Conservation (phyloP, 2,329 filamentous ascomycete genomes). For the Raffaelea arxii region DNA sequence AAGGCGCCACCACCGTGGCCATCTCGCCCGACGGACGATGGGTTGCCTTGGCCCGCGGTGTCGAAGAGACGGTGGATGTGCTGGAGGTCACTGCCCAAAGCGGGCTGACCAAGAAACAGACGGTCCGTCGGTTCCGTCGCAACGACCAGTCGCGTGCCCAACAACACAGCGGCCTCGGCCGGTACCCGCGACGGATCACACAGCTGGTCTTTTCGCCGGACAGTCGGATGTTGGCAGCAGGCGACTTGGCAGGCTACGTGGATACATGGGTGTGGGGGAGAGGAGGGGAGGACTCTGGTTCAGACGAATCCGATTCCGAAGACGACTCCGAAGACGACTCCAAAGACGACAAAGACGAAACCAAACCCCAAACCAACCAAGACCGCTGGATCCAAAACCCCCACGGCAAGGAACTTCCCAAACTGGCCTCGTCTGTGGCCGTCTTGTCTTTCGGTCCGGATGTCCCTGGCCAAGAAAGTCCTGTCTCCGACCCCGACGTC, state of each 20-base stretch:
- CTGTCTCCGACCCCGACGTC: slow-evolving; percentile 6
- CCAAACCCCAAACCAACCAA: slow-evolving; percentile 1
- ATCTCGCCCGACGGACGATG: slow-evolving; percentile 63
- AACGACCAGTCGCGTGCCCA: slow-evolving; percentile 43
- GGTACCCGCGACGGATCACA: slow-evolving; percentile 67
- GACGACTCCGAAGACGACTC: slow-evolving; percentile 19
- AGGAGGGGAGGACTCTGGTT: slow-evolving; percentile 21
- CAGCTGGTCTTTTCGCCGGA: slow-evolving; percentile 72
- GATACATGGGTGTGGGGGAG: slow-evolving; percentile 62
- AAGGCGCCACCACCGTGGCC: slow-evolving; percentile 59
- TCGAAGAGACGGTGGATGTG: slow-evolving; percentile 25
- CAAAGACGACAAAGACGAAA: slow-evolving; percentile 22
- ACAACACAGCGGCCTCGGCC: slow-evolving; percentile 57
- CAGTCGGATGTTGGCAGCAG: slow-evolving; percentile 66
- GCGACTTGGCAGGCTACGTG: slow-evolving; percentile 75
- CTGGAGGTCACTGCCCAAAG: slow-evolving; percentile 33
- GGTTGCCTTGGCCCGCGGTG: slow-evolving; percentile 41
- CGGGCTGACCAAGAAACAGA: not conserved
- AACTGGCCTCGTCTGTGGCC: slow-evolving; percentile 53
- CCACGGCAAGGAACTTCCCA: slow-evolving; percentile 57
- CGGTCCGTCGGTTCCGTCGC: slow-evolving; percentile 29
- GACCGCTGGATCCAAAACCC: slow-evolving; percentile 66
- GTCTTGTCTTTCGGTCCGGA: slow-evolving; percentile 58
- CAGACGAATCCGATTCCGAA: slow-evolving; percentile 14
- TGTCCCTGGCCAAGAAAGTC: slow-evolving; percentile 22